These are phyloP conservation scores for Penicillium capsulatum DNA, from an alignment of 2,329 filamentous ascomycete species.

Conservation along the genomic window DNA sequence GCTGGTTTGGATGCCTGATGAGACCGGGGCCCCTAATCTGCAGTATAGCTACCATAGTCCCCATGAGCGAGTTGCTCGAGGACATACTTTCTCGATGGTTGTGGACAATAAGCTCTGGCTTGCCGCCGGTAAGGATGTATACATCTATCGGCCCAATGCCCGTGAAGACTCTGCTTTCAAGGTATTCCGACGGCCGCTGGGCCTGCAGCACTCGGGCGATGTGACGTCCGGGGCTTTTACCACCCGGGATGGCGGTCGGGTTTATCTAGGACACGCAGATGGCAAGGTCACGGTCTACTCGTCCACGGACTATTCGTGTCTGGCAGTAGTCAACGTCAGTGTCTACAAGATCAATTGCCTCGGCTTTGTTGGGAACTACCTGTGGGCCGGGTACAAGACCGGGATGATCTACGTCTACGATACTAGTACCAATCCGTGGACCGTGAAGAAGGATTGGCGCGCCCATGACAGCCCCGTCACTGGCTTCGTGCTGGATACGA, in stretches of 20 bases:
- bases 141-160: slow-evolving; percentile 71
- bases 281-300: slow-evolving; percentile 96
- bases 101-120: slow-evolving; percentile 85
- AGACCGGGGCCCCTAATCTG: slow-evolving; percentile 68
- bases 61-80: slow-evolving; percentile 68
- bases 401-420: slow-evolving; percentile 94
- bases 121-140: slow-evolving; percentile 78
- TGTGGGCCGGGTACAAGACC: slow-evolving; percentile 94
- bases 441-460: slow-evolving; percentile 88
- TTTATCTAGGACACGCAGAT: slow-evolving; percentile 88
- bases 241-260: slow-evolving; percentile 67
- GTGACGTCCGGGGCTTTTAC: slow-evolving; percentile 79
- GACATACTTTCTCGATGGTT: slow-evolving; percentile 83
- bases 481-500: slow-evolving; percentile 70
- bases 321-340: slow-evolving; percentile 80
- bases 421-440: slow-evolving; percentile 75
- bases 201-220: slow-evolving; percentile 71
- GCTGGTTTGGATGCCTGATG: slow-evolving; percentile 79
- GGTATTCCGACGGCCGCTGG: slow-evolving; percentile 66
- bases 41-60: slow-evolving; percentile 65
- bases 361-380: slow-evolving; percentile 69
- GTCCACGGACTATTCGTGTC: slow-evolving; percentile 66
- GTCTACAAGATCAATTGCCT: slow-evolving; percentile 93
- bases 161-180: slow-evolving; percentile 69
- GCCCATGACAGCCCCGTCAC: slow-evolving; percentile 81